Conservation (phyloP, 106 monocot species). For the Ottelia alismoides region DNA sequence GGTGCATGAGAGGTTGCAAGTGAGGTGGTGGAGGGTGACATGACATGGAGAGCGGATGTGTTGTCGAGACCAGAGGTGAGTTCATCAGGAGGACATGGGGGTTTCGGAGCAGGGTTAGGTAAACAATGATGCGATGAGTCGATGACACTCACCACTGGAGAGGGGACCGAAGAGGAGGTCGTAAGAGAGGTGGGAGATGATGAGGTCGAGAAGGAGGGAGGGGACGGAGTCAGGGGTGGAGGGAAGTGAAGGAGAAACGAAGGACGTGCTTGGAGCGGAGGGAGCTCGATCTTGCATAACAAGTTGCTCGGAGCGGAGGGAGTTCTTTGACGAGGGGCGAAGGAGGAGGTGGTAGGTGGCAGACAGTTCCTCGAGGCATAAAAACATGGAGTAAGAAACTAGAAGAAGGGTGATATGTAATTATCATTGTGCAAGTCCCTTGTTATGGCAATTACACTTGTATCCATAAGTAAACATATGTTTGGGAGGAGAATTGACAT, state of each 20-base stretch:
- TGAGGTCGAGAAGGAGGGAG: constrained; percentile 64
- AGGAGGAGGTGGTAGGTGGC: no score
- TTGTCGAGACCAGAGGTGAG: constrained; percentile 88
- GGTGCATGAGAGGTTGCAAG: constrained; percentile 28
- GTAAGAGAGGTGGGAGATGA: constrained; percentile 56
- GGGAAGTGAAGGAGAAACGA: constrained; percentile 65
- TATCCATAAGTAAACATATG: no score
- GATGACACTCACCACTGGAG: constrained; percentile 79
- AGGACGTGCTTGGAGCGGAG: constrained; percentile 35
- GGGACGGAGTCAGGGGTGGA: no score
- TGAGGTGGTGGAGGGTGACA: constrained; percentile 45
- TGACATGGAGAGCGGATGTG: constrained; percentile 48
- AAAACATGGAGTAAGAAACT: no score
- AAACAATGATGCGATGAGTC: constrained; percentile 82
- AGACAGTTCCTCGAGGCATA: no score
- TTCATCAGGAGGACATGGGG: constrained; percentile 80
- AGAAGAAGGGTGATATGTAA: no score
- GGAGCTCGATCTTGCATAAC: constrained; percentile 70
- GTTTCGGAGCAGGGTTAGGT: constrained; percentile 57
- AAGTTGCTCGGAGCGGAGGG: constrained; percentile 32
- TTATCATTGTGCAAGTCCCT: no score
- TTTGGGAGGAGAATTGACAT: no score
- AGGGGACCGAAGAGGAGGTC: constrained; percentile 40
- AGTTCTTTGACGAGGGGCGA: no score
- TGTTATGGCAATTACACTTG: no score